Conservation (phyloP, 2,329 filamentous ascomycete species). For the Pseudopithomyces chartarum region DNA sequence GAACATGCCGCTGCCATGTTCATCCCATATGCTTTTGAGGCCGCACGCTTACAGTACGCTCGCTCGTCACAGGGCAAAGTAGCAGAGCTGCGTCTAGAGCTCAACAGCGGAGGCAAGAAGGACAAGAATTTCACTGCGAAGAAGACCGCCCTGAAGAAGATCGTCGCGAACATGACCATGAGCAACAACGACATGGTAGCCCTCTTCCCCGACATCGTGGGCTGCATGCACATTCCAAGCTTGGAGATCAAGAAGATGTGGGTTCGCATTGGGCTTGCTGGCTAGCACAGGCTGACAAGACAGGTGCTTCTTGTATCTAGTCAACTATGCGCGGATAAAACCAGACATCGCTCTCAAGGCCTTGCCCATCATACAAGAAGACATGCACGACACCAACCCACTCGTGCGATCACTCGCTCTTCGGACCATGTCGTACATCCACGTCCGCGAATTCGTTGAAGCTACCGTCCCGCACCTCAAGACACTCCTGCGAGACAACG, state of each 20-base stretch:
- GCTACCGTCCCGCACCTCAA: conserved; percentile 85
- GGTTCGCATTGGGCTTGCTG: conserved; percentile 42
- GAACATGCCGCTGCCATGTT: conserved; percentile 39
- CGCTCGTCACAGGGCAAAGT: conserved; percentile 85
- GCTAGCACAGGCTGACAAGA: conserved; percentile 34
- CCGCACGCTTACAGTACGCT: conserved; percentile 57
- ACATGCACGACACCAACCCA: conserved; percentile 92
- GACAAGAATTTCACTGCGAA: conserved; percentile 95
- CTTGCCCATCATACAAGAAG: conserved; percentile 84
- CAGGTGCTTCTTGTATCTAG: conserved; percentile 96
- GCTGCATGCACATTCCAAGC: conserved; percentile 91
- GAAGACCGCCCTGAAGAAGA: conserved; percentile 99
- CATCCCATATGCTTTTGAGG: conserved; percentile 42
- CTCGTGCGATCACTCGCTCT: conserved; percentile 89
- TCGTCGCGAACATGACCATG: conserved; percentile 99
- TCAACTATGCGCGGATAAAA: conserved; percentile 95
- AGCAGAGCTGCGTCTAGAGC: conserved; percentile 90
- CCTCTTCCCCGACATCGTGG: conserved; percentile 92
- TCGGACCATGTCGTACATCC: conserved; percentile 95
- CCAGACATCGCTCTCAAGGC: conserved; percentile 94
- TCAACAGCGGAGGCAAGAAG: conserved; percentile 93
- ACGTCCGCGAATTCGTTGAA: conserved; percentile 94
- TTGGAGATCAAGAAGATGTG: conserved; percentile 99
- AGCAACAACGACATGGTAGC: conserved; percentile 99
- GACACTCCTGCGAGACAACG: conserved; percentile 78